phyloP scores from a whole-genome alignment of 345 rosid genomes.

The Odontarrhena argentea region DNA sequence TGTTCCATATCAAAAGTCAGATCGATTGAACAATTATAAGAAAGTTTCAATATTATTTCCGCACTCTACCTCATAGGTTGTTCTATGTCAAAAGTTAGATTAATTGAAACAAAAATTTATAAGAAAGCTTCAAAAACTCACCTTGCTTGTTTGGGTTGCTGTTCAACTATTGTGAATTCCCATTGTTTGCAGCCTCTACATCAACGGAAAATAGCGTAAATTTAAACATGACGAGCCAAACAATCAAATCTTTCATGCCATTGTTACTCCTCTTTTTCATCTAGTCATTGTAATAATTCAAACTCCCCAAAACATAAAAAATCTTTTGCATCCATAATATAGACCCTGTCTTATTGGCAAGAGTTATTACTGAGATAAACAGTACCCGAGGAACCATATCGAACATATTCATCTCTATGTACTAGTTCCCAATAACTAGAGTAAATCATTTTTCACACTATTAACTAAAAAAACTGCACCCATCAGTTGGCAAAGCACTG shows the following conservation, averaged over 20 bases:
- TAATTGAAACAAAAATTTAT: not conserved
- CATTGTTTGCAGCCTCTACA: conserved; percentile 33
- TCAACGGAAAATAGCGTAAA: not conserved
- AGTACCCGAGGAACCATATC: conserved; percentile 19
- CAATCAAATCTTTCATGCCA: not conserved
- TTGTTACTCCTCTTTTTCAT: not conserved
- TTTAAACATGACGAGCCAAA: conserved; percentile 5
- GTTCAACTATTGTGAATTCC: conserved; percentile 6
- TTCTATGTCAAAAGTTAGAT: not conserved
- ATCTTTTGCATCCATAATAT: conserved; percentile 1
- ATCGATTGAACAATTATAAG: too few species aligned
- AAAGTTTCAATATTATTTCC: not conserved
- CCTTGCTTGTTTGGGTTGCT: conserved; percentile 41
- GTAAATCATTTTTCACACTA: conserved; percentile 5
- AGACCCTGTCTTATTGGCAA: conserved; percentile 2
- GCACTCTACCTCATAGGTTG: not conserved
- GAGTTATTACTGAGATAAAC: conserved; percentile 3
- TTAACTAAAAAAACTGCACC: not conserved
- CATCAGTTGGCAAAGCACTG: conserved; percentile 3
- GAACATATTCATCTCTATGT: not conserved
- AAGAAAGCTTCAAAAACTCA: conserved; percentile 28
- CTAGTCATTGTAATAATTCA: not conserved
- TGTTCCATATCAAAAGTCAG: too few species aligned
- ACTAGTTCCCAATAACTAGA: conserved; percentile 14
- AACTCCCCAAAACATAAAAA: conserved; percentile 3